These are phyloP conservation scores for Monilinia fructigena DNA, from an alignment of 2,329 filamentous ascomycete species.

Conservation along the genomic window DNA sequence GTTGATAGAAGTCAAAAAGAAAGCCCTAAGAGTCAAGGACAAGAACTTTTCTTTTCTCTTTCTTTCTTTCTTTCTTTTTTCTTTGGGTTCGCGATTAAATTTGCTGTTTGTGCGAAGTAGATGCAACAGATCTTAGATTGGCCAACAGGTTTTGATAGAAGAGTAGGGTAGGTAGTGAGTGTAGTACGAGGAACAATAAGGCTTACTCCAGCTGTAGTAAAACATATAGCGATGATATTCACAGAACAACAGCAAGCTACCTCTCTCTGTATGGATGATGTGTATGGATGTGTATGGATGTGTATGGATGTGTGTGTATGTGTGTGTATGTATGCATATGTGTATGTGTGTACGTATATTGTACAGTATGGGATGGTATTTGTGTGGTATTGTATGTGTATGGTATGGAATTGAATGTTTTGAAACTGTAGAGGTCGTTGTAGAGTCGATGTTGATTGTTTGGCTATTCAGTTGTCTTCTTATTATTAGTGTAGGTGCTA, in stretches of 20 bases:
- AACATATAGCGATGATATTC: constrained; percentile 14
- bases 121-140: neutral
- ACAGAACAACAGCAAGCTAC: constrained; percentile 1
- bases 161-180: neutral
- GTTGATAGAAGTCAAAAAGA: constrained; percentile 2
- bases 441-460: too few relatives aligned
- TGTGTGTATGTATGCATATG: too few relatives aligned
- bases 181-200: neutral
- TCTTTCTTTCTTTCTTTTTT: too few relatives aligned
- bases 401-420: too few relatives aligned
- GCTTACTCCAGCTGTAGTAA: neutral
- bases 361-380: too few relatives aligned
- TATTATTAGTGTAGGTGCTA: too few relatives aligned
- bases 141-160: too few relatives aligned
- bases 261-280: neutral
- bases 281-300: too few relatives aligned
- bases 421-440: too few relatives aligned
- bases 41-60: neutral
- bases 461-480: too few relatives aligned
- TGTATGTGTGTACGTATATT: neutral
- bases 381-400: too few relatives aligned
- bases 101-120: neutral
- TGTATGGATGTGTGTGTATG: too few relatives aligned
- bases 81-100: neutral
- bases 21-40: neutral